phyloP scores from a whole-genome alignment of 495 filamentous ascomycete species.

The Xylaria cubensis region DNA sequence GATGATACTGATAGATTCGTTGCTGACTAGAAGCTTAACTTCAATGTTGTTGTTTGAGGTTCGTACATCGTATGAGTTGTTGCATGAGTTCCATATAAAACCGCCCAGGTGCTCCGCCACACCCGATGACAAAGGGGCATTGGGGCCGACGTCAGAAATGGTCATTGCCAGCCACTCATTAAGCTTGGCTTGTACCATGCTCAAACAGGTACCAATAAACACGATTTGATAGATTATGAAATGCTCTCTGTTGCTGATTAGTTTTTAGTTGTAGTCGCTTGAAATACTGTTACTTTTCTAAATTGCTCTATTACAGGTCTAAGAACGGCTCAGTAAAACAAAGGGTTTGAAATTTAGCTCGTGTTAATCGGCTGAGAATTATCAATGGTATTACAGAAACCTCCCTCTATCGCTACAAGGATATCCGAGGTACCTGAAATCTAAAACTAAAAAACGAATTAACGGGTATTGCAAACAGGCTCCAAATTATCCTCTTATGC shows the following conservation, averaged over 20 bases:
- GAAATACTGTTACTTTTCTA: too few relatives aligned
- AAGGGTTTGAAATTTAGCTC: not conserved
- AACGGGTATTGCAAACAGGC: not conserved
- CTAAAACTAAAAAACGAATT: not conserved
- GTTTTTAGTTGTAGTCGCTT: too few relatives aligned
- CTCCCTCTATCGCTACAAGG: too few relatives aligned
- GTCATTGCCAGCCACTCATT: not conserved
- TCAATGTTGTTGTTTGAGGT: not conserved
- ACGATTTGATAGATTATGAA: too few relatives aligned
- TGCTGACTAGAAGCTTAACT: not conserved
- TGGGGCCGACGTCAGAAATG: not conserved
- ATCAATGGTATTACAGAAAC: not conserved
- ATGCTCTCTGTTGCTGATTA: too few relatives aligned
- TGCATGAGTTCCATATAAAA: not conserved
- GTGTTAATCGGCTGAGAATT: not conserved
- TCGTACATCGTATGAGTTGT: not conserved
- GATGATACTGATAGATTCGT: not conserved
- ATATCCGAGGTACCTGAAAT: not conserved
- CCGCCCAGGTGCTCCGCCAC: slow-evolving; percentile 15
- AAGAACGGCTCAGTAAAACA: not conserved
- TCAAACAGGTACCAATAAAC: too few relatives aligned
- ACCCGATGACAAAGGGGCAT: not conserved
- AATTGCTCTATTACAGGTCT: not conserved
- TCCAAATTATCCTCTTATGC: not conserved
- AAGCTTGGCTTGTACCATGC: not conserved